These are phyloP conservation scores for Beauveria rudraprayagi DNA, from an alignment of 2,329 filamentous ascomycete species.

Conservation along the genomic window DNA sequence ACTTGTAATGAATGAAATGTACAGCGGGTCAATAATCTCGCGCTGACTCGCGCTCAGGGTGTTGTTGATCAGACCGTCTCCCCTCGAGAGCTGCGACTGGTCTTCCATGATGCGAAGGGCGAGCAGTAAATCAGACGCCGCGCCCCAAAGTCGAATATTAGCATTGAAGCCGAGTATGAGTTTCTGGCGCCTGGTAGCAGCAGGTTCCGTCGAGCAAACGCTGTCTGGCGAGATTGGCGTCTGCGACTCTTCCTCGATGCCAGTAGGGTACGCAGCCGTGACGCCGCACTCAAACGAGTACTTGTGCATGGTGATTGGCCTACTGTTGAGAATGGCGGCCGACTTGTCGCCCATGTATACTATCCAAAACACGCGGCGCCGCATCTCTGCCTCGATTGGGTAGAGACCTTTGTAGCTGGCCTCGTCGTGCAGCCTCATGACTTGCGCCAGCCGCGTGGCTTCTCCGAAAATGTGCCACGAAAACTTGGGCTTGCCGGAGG, in stretches of 20 bases:
- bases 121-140: constrained; percentile 30
- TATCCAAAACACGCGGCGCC: constrained; percentile 30
- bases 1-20: constrained; percentile 32
- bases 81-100: constrained; percentile 5
- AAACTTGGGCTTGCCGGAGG: constrained; percentile 32
- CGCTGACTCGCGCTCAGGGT: constrained; percentile 19
- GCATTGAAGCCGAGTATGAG: constrained; percentile 34
- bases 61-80: background rate
- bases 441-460: constrained; percentile 32
- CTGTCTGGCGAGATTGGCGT: constrained; percentile 13
- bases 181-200: constrained; percentile 1
- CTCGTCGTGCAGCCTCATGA: constrained; percentile 36
- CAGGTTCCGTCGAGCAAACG: constrained; percentile 11
- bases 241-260: constrained; percentile 20
- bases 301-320: constrained; percentile 36
- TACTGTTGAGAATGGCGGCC: constrained; percentile 30
- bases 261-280: constrained; percentile 27
- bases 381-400: constrained; percentile 30
- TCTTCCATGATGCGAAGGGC: constrained; percentile 27
- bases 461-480: constrained; percentile 40
- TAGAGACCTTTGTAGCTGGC: constrained; percentile 26
- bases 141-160: constrained; percentile 32
- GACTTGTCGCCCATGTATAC: constrained; percentile 34
- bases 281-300: constrained; percentile 34
- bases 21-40: constrained; percentile 27